phyloP scores from a whole-genome alignment of 208 protist genomes.

The Jaenimonas drosophilae region DNA sequence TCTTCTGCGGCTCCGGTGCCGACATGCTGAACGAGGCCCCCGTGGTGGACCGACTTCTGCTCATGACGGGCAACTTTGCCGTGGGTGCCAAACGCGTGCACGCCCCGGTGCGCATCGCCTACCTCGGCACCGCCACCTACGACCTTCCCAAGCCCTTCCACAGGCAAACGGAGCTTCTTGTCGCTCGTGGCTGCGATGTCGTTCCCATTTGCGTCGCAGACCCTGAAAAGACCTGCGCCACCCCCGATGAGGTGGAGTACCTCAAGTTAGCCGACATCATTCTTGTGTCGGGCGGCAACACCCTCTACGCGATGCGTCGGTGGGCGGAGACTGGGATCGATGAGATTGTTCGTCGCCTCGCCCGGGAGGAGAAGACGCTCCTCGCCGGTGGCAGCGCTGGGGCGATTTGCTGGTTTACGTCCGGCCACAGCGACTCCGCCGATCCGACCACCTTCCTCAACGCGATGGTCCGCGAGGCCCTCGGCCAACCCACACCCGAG shows the following conservation, averaged over 20 bases:
- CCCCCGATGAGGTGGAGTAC: slow-evolving; percentile 20
- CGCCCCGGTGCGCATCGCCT: slow-evolving; percentile 38
- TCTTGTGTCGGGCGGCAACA: slow-evolving; percentile 85
- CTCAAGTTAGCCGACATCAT: slow-evolving; percentile 53
- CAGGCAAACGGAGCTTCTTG: slow-evolving; percentile 33
- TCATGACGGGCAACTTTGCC: slow-evolving; percentile 23
- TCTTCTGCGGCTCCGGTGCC: slow-evolving; percentile 53
- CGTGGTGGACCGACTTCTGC: slow-evolving; percentile 51
- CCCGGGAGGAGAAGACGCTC: slow-evolving; percentile 24
- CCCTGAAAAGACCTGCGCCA: slow-evolving; percentile 8
- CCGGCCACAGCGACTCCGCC: slow-evolving; percentile 84
- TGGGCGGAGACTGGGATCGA: slow-evolving; percentile 81
- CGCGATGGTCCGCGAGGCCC: slow-evolving; percentile 21
- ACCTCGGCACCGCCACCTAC: slow-evolving; percentile 85
- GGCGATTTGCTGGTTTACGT: slow-evolving; percentile 87
- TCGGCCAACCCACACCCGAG: slow-evolving; percentile 8
- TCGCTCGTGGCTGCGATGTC: slow-evolving; percentile 41
- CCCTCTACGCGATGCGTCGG: slow-evolving; percentile 79
- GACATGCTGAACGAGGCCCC: slow-evolving; percentile 31
- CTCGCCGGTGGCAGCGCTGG: slow-evolving; percentile 82
- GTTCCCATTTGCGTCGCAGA: slow-evolving; percentile 45
- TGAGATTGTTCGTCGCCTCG: slow-evolving; percentile 23
- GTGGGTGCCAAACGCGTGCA: slow-evolving; percentile 3
- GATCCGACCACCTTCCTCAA: slow-evolving; percentile 67
- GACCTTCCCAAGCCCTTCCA: slow-evolving; percentile 38